Conservation (phyloP, 2,329 filamentous ascomycete genomes). For the Microdochium nivale region DNA sequence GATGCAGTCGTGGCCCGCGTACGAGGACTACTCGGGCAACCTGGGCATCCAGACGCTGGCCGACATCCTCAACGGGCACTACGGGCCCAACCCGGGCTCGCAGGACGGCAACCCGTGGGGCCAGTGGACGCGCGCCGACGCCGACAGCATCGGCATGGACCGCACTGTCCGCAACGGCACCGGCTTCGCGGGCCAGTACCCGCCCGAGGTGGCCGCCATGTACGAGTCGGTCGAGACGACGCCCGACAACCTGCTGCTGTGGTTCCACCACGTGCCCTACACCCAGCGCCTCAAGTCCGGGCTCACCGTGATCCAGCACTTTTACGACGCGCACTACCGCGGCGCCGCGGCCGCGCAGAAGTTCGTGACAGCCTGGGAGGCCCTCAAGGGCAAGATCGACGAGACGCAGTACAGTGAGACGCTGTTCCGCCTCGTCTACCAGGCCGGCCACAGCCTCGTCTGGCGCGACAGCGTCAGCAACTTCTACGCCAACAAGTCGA, state of each 20-base stretch:
- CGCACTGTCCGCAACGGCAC: constrained; percentile 61
- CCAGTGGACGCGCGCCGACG: constrained; percentile 62
- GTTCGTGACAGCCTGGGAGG: constrained; percentile 46
- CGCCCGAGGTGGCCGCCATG: constrained; percentile 43
- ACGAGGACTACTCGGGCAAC: constrained; percentile 64
- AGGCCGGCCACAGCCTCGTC: constrained; percentile 61
- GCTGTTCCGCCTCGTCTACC: constrained; percentile 51
- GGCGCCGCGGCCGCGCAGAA: constrained; percentile 51
- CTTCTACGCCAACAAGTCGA: constrained; percentile 54
- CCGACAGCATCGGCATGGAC: constrained; percentile 57
- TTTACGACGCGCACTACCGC: constrained; percentile 44
- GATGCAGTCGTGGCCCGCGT: constrained; percentile 61
- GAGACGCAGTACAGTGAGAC: constrained; percentile 49
- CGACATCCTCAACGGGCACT: constrained; percentile 59
- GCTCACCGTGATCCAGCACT: constrained; percentile 53
- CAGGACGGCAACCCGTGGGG: constrained; percentile 63
- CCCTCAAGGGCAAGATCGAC: constrained; percentile 48
- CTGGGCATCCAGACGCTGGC: constrained; percentile 61
- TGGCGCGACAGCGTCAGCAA: constrained; percentile 61
- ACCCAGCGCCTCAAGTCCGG: constrained; percentile 52
- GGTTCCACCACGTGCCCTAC: constrained; percentile 69
- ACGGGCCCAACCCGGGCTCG: constrained; percentile 57
- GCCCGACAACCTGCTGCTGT: constrained; percentile 59
- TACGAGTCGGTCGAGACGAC: constrained; percentile 56
- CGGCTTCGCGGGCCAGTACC: constrained; percentile 57